A percentile compares a stretch with the other conserved stretches of the same genome.
Evolutionary conservation across 2,329 filamentous ascomycete species (phyloP).

Genomic region (Monilinia fructigena): DNA sequence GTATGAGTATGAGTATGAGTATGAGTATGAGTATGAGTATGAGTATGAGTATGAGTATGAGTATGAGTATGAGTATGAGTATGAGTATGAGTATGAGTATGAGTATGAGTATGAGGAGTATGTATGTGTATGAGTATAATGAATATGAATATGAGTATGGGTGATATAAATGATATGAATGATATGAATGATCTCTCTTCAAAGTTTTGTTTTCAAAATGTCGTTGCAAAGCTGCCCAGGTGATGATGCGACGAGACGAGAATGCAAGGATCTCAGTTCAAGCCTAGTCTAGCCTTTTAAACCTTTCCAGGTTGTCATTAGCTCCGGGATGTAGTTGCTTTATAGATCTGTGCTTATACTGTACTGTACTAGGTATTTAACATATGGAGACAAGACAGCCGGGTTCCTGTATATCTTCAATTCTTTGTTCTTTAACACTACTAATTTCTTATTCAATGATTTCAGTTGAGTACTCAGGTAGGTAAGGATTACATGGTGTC

Average conservation of each 20-base stretch:
- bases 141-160: too few species aligned
- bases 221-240: conserved; percentile 15
- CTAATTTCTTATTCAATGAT: too few species aligned
- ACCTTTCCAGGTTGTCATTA: conserved; percentile 12
- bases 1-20: not conserved
- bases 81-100: too few species aligned
- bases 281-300: conserved; percentile 14
- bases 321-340: conserved; percentile 18
- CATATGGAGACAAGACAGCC: not conserved
- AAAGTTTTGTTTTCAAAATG: conserved; percentile 1
- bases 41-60: not conserved
- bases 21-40: not conserved
- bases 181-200: not conserved
- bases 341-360: not conserved
- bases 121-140: too few species aligned
- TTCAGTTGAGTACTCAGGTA: too few species aligned
- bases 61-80: too few species aligned
- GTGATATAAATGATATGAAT: not conserved
- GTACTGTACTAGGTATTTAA: not conserved
- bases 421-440: not conserved
- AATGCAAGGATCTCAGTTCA: conserved; percentile 18
- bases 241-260: conserved; percentile 11
- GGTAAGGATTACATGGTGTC: too few species aligned
- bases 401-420: not conserved
- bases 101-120: too few species aligned